Evolutionary conservation across 805 yeast species (phyloP).

Genomic region (Nakazawaea pomicola): DNA sequence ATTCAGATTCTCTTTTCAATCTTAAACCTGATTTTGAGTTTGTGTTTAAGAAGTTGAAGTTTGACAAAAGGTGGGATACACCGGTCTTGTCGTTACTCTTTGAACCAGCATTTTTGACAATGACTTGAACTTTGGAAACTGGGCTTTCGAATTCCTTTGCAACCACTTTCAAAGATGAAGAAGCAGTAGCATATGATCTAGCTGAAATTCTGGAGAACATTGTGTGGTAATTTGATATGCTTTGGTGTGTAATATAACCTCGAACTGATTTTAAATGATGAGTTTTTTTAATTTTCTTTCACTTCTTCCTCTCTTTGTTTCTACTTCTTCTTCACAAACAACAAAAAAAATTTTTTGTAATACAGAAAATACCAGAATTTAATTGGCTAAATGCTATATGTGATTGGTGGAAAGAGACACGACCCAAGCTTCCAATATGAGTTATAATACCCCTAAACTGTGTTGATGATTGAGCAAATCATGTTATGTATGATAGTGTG

Average conservation of each 20-base stretch:
- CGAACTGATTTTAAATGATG: too few species aligned
- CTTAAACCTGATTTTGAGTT: slow-evolving; percentile 82
- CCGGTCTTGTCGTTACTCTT: slow-evolving; percentile 69
- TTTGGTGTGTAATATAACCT: background rate
- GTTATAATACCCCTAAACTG: too few species aligned
- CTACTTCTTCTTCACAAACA: too few species aligned
- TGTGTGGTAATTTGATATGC: slow-evolving; percentile 10
- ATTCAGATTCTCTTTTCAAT: slow-evolving; percentile 89
- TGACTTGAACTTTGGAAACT: slow-evolving; percentile 72
- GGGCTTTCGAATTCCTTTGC: slow-evolving; percentile 59
- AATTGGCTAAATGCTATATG: background rate
- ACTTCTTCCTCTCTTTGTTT: too few species aligned
- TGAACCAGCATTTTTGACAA: slow-evolving; percentile 80
- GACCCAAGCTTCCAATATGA: too few species aligned
- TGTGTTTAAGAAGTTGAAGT: slow-evolving; percentile 82
- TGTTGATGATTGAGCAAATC: too few species aligned
- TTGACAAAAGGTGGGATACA: slow-evolving; percentile 76
- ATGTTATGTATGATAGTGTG: too few species aligned
- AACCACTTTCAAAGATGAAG: slow-evolving; percentile 41
- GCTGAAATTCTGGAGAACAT: slow-evolving; percentile 27
- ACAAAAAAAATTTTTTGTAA: background rate
- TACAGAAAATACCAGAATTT: background rate
- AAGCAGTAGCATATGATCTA: slow-evolving; percentile 30
- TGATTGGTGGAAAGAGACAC: background rate
- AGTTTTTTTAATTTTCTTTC: too few species aligned